A percentile compares a stretch with the other conserved stretches of the same genome.
phyloP scores from a whole-genome alignment of 2,329 filamentous ascomycete species.

The Colletotrichum sansevieriae region DNA sequence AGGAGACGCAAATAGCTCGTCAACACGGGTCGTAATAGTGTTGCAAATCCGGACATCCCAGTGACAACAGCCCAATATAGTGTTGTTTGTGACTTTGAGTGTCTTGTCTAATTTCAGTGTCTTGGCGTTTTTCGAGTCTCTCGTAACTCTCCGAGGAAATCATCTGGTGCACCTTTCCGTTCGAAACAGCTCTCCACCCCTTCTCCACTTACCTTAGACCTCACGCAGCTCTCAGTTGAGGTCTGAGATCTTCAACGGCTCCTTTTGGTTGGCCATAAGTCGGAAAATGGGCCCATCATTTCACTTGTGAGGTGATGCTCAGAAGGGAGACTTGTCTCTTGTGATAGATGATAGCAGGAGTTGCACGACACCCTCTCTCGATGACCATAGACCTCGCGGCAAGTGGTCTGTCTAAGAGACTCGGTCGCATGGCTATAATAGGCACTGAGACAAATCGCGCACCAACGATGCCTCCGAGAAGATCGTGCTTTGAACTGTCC shows the following conservation, averaged over 20 bases:
- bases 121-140: background rate
- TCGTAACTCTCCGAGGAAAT: background rate
- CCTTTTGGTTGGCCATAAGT: constrained; percentile 45
- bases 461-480: too few species aligned
- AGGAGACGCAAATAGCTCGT: constrained; percentile 1
- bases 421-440: too few species aligned
- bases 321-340: constrained; percentile 41
- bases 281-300: constrained; percentile 48
- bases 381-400: constrained; percentile 44
- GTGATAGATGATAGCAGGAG: constrained; percentile 44
- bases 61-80: background rate
- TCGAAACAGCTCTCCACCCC: background rate
- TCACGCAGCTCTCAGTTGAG: constrained; percentile 2
- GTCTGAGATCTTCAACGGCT: constrained; percentile 42
- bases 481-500: too few species aligned
- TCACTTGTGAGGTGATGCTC: constrained; percentile 44
- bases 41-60: background rate
- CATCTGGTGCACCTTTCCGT: background rate
- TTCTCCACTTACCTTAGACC: constrained; percentile 4
- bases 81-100: background rate
- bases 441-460: too few species aligned
- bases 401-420: background rate
- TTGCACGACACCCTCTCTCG: constrained; percentile 33
- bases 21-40: background rate
- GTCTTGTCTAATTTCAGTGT: background rate